These are phyloP conservation scores for Phalaenopsis aphrodite DNA, from an alignment of 106 monocot species.

Conservation along the genomic window DNA sequence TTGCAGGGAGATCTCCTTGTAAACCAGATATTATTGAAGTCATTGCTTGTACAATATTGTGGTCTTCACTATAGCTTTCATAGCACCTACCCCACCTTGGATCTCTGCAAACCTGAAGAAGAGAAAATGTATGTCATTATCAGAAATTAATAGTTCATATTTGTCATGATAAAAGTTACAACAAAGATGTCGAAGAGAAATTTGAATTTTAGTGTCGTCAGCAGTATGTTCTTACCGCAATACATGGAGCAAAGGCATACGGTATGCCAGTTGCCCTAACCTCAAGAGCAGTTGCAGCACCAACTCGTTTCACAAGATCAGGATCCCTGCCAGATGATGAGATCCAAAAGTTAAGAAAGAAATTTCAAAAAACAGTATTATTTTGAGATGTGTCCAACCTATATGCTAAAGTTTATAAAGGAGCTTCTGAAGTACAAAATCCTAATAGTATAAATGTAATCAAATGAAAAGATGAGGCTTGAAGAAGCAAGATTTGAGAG, in stretches of 20 bases:
- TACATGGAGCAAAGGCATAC: slow-evolving; percentile 71
- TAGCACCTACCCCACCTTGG: slow-evolving; percentile 84
- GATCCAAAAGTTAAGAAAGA: neutral
- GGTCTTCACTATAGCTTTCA: slow-evolving; percentile 78
- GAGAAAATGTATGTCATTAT: neutral
- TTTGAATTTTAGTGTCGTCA: neutral
- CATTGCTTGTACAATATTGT: slow-evolving; percentile 54
- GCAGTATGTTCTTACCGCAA: slow-evolving; percentile 37
- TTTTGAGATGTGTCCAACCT: neutral
- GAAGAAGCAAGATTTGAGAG: too few relatives aligned
- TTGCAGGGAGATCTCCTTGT: slow-evolving; percentile 52
- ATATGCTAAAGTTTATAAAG: neutral
- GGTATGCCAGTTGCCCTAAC: slow-evolving; percentile 75
- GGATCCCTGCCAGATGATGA: slow-evolving; percentile 37
- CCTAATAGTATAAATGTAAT: too few relatives aligned
- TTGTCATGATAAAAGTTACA: neutral
- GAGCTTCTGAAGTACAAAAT: neutral
- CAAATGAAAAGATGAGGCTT: too few relatives aligned
- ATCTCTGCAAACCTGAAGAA: slow-evolving; percentile 62
- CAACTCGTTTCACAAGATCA: slow-evolving; percentile 59
- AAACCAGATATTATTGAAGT: slow-evolving; percentile 62
- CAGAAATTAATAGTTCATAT: neutral
- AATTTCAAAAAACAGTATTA: neutral
- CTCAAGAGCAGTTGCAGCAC: slow-evolving; percentile 78
- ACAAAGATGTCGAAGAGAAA: neutral